Evolutionary conservation across 495 filamentous ascomycete species (phyloP), one percentile per base, ranked within the genome.

Genomic region (Entonaema liquescens): DNA sequence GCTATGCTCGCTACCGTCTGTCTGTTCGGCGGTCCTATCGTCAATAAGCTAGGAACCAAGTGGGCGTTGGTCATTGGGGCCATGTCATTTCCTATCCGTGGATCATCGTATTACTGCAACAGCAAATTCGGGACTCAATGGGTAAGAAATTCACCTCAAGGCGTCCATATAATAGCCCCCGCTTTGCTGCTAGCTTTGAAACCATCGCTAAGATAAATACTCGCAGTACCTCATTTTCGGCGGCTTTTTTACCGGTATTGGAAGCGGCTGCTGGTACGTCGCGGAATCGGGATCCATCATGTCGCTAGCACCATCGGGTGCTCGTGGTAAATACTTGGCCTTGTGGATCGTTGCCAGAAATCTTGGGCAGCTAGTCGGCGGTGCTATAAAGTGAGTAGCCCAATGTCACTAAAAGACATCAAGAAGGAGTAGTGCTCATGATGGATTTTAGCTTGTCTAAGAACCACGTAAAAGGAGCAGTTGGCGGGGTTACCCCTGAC

Each of bases 331-430:
- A 15, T 84, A 78, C 67, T 78, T 83, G 4, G 82, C 77, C 40
- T 80, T 85, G 17, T 86, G 83, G 83, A 80, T 85, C 68, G 79
- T 80, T 11, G 77, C 84, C 23, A 78, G 81, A 13, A 80, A 86
- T 56, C 76, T 86, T 58, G 83, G 83, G 15, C 81, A 83, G 25
- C 70, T 86, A 0, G 80, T 85, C 36, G 83, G 83, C 2, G 79
- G 76, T 21, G 78, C 83, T 6, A 83, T 86, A 35, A 82, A 83
- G 70, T 72, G n/a, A 62, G 79, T 85, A 40, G 76, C 74, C 29
- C 70, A 80, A 28, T 80, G 80, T 42, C 63, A 76, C 42, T 68
- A 80, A 40, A 19, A 23, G 2, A 21, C 21, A 26, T 13, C 25
- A 3, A 77, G 82, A 62, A 78, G 75, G 35, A 76, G 75, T 28